Conservation (phyloP, 2,329 filamentous ascomycete genomes). For the Paecilomyces formosus region DNA sequence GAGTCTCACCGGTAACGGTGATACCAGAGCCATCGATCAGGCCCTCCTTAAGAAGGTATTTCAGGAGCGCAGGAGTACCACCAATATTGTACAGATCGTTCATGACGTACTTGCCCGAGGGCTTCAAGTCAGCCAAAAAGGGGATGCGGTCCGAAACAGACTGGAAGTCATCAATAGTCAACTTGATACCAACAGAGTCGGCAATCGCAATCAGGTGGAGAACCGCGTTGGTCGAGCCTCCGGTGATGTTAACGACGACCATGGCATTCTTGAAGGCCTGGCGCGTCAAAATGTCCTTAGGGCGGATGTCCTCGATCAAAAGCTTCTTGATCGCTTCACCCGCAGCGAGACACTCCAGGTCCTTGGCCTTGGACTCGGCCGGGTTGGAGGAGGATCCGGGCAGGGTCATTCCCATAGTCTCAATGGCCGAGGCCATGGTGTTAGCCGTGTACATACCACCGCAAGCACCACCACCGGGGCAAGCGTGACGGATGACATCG, state of each 20-base stretch:
- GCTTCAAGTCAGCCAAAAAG: slow-evolving; percentile 76
- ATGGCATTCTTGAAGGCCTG: slow-evolving; percentile 80
- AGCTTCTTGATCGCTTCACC: slow-evolving; percentile 68
- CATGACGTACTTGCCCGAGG: slow-evolving; percentile 61
- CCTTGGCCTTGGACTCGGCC: slow-evolving; percentile 65
- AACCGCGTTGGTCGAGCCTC: slow-evolving; percentile 79
- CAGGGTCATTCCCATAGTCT: slow-evolving; percentile 69
- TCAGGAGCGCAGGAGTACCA: slow-evolving; percentile 51
- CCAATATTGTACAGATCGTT: slow-evolving; percentile 50
- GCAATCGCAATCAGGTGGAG: slow-evolving; percentile 79
- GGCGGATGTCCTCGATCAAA: slow-evolving; percentile 68
- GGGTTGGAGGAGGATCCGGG: slow-evolving; percentile 75
- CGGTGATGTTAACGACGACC: slow-evolving; percentile 73
- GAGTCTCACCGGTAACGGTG: slow-evolving; percentile 53
- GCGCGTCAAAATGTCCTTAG: slow-evolving; percentile 70
- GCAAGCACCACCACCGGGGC: slow-evolving; percentile 74
- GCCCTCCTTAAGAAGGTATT: slow-evolving; percentile 51
- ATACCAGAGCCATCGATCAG: slow-evolving; percentile 53
- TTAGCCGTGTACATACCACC: slow-evolving; percentile 81
- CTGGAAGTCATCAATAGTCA: slow-evolving; percentile 84
- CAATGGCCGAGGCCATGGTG: slow-evolving; percentile 68
- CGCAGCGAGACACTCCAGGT: slow-evolving; percentile 63
- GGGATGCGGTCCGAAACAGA: slow-evolving; percentile 69
- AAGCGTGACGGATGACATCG: slow-evolving; percentile 90
- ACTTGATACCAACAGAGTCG: slow-evolving; percentile 70